Evolutionary conservation across 805 yeast species (phyloP), one percentile per base, ranked within the genome.

Genomic region (Wickerhamiella qilinensis): DNA sequence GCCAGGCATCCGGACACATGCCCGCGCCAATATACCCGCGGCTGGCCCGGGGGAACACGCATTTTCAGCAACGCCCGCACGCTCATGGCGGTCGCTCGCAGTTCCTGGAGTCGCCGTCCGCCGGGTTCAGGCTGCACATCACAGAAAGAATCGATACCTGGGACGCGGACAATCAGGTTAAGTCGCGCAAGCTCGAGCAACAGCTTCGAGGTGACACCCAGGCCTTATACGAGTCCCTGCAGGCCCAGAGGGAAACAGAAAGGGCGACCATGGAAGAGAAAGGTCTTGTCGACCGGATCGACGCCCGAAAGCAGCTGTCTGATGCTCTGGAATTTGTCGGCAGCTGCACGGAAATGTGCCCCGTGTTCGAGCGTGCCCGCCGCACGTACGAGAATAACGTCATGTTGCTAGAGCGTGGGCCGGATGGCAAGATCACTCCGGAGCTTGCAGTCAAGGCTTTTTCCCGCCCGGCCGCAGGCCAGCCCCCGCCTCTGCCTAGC

Each of bases 401-500:
- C 28, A 77, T 81, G 41, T 64, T 69, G 8, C 67, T 77, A 48
- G 98, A 91, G 58, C 76, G 67, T 45, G 84, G 78, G 43, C 71
- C 75, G 0, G 65, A 73, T 2, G 73, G 73, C 3, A 67, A 62
- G 44, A 77, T 84, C 4, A 67, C 82, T 1, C 55, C 70, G 21
- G 51, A 52, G 0, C 62, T 65, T 33, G 94, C 96, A 0, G 71
- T 91, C 5, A 91, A 91, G 58, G 93, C 94, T 1, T 91, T 91
- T 54, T 80, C 93, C 18, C 67, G 99, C 49, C 96, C 99, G 0
- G 94, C 94, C 15, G 96, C 97, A 1, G 98, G 97, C 5, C 95
- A 91, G 49, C 94, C 95, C 1, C 97, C 96, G 2, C 93, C 97
- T 2, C 62, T 91, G 41, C 99, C 98, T 0, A 84, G 96, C 1